Base-by-base conservation (phyloP, 1,284 basidiomycete species). In the Leccinum pachyderme region DNA sequence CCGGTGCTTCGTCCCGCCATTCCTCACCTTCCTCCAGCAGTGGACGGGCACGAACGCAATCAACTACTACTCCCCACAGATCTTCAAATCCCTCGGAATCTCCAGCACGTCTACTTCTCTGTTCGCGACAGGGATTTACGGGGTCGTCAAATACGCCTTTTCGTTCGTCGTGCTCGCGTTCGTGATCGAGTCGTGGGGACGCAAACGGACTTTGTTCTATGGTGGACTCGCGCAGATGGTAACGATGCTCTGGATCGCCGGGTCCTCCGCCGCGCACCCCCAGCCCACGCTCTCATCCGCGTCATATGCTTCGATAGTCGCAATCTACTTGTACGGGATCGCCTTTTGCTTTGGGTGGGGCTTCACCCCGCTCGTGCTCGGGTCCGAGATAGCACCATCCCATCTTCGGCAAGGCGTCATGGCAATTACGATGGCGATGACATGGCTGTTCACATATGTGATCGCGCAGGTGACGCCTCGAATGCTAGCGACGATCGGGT, bases 21-120 rank as follows among this genome's bases (percentile, higher is more conserved):
- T 81, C 28, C 76, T 81, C 54, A 81, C 83, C 72, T 78, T 80
- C 59, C 73, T 80, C 58, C 82, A 84, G 70, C 81, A 83, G 66
- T 83, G 80, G 75, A 76, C 77, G 0, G 83, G 84, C 13, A 83
- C 82, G 53, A 84, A 85, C 68, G 77, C 79, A 0, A 80, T 86
- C 68, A 80, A 81, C 60, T 86, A 86, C 65, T 79, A 77, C 53
- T 68, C 73, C 45, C 78, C 78, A 1, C 63, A 71, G 33, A 82
- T 82, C 24, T 81, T 82, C 58, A 72, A 75, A 35, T 73, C 77
- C 4, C 78, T 89, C 33, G 81, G 83, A 4, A 74, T 86, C 48
- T 74, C 72, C 6, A 80, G 79, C 3, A 77, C 77, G 27, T 79
- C 75, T 2, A 74, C 78, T 2, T 73, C 73, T 22, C 74, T 86